Base-by-base conservation (phyloP, 202 grass and related monocot species). In the Saccharum hybrid region DNA sequence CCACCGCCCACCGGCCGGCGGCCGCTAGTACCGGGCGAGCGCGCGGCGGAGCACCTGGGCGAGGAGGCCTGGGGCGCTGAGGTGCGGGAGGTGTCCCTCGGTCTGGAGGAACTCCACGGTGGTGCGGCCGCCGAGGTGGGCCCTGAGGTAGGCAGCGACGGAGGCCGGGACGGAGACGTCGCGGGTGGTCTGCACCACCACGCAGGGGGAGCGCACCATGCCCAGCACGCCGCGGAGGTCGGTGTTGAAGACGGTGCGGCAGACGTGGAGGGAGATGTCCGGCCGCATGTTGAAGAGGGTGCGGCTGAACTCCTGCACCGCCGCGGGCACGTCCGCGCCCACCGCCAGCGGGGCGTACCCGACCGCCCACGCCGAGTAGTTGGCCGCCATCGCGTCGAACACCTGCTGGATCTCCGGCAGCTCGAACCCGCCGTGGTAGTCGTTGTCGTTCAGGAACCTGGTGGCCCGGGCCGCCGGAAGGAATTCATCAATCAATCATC, bases 231-330 rank as follows among this genome's bases (percentile, higher is more conserved):
- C 86, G 56, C 94, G 94, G 59, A 96, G 82, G 73, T 96, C 94
- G 7, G 90, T 93, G 71, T 93, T 96, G 80, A 96, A 96, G 0
- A 96, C 94, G 2, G 91, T 96, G 81, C 90, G 94, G 82, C 94
- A 93, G 16, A 98, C 91, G 81, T 93, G 89, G 30, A 95, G 86
- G 5, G 96, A 95, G 78, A 98, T 94, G 85, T 98, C 96, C 2
- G 96, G 96, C 18, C 96, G 91, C 96, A 98, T 98, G 81, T 98
- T 98, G 89, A 98, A 98, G 34, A 95, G 91, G 14, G 93, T 98
- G 14, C 92, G 90, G 84, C 90, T 98, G 80, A 95, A 95, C 85
- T 98, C 96, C 49, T 92, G 90, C 81, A 98, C 96, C 60, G 92
- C 96, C 73, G 88, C 85, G 0, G 96, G 90, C 10, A 98, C 96